These are phyloP conservation scores for Leccinum fuscescens DNA, from an alignment of 1,284 basidiomycete species.

Conservation along the genomic window DNA sequence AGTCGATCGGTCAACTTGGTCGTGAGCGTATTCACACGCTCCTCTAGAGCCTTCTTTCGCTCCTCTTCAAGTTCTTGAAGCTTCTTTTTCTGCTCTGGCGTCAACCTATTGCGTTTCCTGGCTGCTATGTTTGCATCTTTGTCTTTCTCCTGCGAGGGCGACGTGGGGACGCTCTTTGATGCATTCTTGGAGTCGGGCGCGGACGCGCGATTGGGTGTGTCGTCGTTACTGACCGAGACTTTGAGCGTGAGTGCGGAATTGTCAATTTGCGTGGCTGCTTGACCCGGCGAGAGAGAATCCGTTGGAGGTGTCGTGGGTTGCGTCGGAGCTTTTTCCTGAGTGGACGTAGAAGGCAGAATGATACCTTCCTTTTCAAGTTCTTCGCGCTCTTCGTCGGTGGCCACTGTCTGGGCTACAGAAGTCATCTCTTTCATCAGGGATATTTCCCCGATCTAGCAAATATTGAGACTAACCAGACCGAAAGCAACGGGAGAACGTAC, in stretches of 20 bases:
- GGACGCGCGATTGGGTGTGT: conserved; percentile 15
- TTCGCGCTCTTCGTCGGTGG: conserved; percentile 89
- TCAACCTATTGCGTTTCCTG: conserved; percentile 61
- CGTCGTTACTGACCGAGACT: conserved; percentile 21
- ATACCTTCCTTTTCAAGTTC: conserved; percentile 75
- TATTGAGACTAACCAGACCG: neutral
- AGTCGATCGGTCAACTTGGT: conserved; percentile 81
- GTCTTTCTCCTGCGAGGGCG: conserved; percentile 34
- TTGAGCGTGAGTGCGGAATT: conserved; percentile 19
- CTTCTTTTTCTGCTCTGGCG: conserved; percentile 83
- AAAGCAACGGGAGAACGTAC: conserved; percentile 47
- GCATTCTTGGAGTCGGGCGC: conserved; percentile 21
- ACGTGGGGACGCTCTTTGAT: conserved; percentile 27
- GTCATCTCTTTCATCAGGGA: conserved; percentile 92
- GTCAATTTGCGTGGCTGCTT: conserved; percentile 8
- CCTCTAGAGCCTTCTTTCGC: conserved; percentile 76
- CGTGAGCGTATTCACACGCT: conserved; percentile 69
- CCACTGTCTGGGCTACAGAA: conserved; percentile 72
- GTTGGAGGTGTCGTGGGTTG: conserved; percentile 29
- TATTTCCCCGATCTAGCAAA: conserved; percentile 82
- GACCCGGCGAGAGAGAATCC: conserved; percentile 14
- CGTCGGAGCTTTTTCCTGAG: conserved; percentile 21
- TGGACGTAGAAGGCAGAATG: conserved; percentile 23
- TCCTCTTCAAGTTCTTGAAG: conserved; percentile 78
- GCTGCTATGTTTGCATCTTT: conserved; percentile 23